A percentile compares a stretch with the other conserved stretches of the same genome.
These are phyloP conservation scores for Xylaria longipes DNA, from an alignment of 495 filamentous ascomycete species.

Conservation along the genomic window DNA sequence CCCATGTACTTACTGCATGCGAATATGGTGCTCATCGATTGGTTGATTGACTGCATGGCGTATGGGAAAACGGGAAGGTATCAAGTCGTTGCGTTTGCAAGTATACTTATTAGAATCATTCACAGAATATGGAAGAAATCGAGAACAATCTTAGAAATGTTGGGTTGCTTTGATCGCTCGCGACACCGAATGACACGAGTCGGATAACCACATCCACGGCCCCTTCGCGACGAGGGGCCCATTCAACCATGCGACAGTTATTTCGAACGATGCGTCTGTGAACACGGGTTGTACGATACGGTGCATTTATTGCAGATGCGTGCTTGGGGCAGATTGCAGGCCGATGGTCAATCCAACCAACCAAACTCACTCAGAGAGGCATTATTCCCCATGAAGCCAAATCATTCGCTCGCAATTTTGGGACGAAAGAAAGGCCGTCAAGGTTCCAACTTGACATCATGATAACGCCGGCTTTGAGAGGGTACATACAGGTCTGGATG, in stretches of 20 bases:
- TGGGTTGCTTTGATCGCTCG: conserved; percentile 46
- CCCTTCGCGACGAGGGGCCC: not conserved
- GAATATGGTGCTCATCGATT: conserved; percentile 19
- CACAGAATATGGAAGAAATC: conserved; percentile 46
- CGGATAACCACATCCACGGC: not conserved
- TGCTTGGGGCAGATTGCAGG: conserved; percentile 4
- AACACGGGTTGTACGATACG: not conserved
- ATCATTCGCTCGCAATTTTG: conserved; percentile 13
- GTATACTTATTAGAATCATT: conserved; percentile 39
- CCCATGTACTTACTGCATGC: conserved; percentile 36
- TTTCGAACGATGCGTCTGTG: not conserved
- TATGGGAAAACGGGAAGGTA: conserved; percentile 29
- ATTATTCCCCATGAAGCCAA: not conserved
- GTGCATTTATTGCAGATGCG: not conserved
- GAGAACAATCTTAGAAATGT: conserved; percentile 44
- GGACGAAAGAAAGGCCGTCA: not conserved
- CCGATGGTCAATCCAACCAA: conserved; percentile 18
- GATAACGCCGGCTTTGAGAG: not conserved
- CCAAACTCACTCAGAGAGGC: conserved; percentile 3
- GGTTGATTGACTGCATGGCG: conserved; percentile 23
- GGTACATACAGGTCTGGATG: not conserved
- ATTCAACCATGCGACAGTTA: not conserved
- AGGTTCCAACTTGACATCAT: conserved; percentile 21
- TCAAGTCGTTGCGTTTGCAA: conserved; percentile 33
- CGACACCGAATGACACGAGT: conserved; percentile 10